Evolutionary conservation across 257 asterid genomes (phyloP).

Genomic region (Forsythia viridissima): DNA sequence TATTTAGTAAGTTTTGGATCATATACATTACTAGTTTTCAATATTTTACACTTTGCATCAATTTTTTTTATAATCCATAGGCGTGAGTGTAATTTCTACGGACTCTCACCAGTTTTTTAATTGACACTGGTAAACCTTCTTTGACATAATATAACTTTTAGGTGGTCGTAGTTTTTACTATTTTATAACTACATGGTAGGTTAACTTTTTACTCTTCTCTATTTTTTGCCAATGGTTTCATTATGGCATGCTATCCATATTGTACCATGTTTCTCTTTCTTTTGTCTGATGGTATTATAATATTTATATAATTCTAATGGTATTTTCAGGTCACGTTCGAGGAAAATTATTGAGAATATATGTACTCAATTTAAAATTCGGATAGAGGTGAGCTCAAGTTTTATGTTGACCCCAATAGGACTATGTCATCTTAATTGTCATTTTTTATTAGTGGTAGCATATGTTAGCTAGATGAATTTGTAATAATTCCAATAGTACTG

Average conservation of each 20-base stretch:
- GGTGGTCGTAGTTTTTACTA: neutral
- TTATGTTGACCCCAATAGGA: constrained; percentile 5
- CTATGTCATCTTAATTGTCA: constrained; percentile 4
- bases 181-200: neutral
- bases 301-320: constrained; percentile 20
- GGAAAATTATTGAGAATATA: constrained; percentile 66
- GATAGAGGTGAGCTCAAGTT: constrained; percentile 64
- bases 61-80: neutral
- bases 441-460: constrained; percentile 8
- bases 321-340: constrained; percentile 65
- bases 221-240: constrained; percentile 6
- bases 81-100: neutral
- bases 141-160: neutral
- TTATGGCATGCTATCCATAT: constrained; percentile 14
- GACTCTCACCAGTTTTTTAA: neutral
- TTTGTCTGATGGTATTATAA: constrained; percentile 4
- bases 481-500: neutral
- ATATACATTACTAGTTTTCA: neutral
- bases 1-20: neutral
- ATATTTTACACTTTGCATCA: neutral
- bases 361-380: constrained; percentile 59
- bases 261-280: constrained; percentile 9
- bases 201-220: constrained; percentile 5
- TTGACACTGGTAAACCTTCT: neutral
- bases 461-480: constrained; percentile 5